phyloP scores from a whole-genome alignment of 305 asterid species.

The Solanum hybrid region DNA sequence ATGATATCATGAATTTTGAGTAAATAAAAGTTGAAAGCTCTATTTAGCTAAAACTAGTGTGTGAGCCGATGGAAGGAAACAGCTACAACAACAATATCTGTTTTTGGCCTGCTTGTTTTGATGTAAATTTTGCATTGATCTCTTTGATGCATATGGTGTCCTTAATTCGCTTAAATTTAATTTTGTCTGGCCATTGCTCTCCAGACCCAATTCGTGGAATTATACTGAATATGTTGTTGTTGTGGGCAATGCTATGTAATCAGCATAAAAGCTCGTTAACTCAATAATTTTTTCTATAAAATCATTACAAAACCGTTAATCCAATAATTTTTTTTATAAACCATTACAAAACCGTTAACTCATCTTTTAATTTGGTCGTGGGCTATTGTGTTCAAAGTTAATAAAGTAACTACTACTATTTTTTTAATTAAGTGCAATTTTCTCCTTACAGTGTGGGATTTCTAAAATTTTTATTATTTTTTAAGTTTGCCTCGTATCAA shows the following conservation, averaged over 20 bases:
- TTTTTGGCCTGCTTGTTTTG: background rate
- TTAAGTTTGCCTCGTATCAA: too few relatives aligned
- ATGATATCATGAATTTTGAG: too few relatives aligned
- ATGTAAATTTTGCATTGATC: background rate
- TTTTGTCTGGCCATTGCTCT: background rate
- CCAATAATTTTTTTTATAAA: too few relatives aligned
- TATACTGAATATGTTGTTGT: background rate
- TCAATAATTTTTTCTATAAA: too few relatives aligned
- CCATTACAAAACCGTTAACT: too few relatives aligned
- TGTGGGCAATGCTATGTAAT: background rate
- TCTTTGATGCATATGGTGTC: background rate
- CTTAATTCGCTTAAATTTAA: background rate
- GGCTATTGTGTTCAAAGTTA: background rate
- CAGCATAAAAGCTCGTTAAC: background rate
- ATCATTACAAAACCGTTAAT: too few relatives aligned
- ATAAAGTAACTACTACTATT: background rate
- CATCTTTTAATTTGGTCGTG: background rate
- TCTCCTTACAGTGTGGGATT: too few relatives aligned
- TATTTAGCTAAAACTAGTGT: background rate
- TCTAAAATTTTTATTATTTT: too few relatives aligned
- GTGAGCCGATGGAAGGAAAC: background rate
- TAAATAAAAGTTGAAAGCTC: too few relatives aligned
- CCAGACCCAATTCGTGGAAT: background rate
- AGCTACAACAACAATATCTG: background rate
- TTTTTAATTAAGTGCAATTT: background rate